A percentile compares a stretch with the other conserved stretches of the same genome.
Evolutionary conservation across 176 grass and related monocot genomes (phyloP).

Genomic region (Triticum monococcum): DNA sequence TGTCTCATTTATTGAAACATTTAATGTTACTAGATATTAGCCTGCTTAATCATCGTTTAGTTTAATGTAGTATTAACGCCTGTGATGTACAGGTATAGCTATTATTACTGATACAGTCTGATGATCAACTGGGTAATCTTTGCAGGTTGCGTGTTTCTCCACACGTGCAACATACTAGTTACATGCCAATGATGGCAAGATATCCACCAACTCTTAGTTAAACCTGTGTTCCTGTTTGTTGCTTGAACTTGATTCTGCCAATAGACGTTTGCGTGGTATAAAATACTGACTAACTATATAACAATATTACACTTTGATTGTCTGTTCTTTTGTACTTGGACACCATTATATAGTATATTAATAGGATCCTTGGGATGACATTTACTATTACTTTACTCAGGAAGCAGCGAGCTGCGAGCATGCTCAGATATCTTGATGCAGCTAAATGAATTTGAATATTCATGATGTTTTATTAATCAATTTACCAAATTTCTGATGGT

Average conservation of each 20-base stretch:
- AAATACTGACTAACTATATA: not conserved
- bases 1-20: not conserved
- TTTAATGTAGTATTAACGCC: not conserved
- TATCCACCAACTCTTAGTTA: not conserved
- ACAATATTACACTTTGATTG: not conserved
- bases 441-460: not conserved
- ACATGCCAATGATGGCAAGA: not conserved
- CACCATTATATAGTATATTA: too few species aligned
- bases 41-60: not conserved
- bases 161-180: not conserved
- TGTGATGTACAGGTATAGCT: not conserved
- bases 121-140: not conserved
- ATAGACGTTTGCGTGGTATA: not conserved
- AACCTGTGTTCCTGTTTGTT: not conserved
- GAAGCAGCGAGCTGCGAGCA: conserved; percentile 2
- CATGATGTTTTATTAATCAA: not conserved
- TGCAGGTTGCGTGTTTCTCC: not conserved
- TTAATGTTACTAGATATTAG: not conserved
- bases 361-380: not conserved
- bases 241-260: not conserved
- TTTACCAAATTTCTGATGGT: not conserved
- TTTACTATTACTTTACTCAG: not conserved
- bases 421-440: not conserved
- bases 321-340: too few species aligned
- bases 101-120: not conserved